Base-by-base conservation (phyloP, 2,329 filamentous ascomycete genomes). In the Tolypocladium guangdongense region DNA sequence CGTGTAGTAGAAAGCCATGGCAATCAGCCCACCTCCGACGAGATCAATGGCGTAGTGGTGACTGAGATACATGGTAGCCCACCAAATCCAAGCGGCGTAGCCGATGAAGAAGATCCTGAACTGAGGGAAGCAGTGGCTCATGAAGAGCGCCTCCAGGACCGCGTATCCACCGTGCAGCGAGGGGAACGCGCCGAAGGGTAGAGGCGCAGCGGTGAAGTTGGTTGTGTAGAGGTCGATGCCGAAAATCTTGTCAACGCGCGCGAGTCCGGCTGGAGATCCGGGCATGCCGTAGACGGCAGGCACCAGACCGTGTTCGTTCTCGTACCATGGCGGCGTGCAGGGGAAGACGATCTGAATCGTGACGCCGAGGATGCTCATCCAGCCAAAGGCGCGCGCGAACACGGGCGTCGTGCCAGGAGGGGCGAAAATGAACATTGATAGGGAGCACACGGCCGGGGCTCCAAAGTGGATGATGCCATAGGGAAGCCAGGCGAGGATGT, bases 21-120 rank as follows among this genome's bases (percentile, higher is more conserved):
- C 87, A 55, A 90, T 76, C 56, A 96, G 76, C 66, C 86, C 90
- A 60, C 92, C 92, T 37, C 82, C 89, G 30, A 96, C 89, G 50
- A 97, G 77, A 68, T 97, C 92, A 41, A 97, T 87, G 35, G 91
- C 92, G 67, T 97, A 97, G 74, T 97, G 92, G 71, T 97, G 92
- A 64, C 89, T 95, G 51, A 97, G 81, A 67, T 97, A 96, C 90
- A 97, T 96, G 61, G 92, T 97, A 14, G 91, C 88, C 90, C 92
- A 97, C 88, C 90, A 96, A 63, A 96, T 84, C 92, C 92, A 96
- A 66, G 87, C 80, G 46, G 87, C 87, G 70, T 96, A 97, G 58
- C 81, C 77, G 58, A 91, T 80, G 71, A 95, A 95, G 52, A 93
- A 71, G 14, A 86, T 83, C 60, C 87, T 84, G 60, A 95, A 80